Conservation (phyloP, 176 grass and related monocot species). For the Lolium multiflorum region DNA sequence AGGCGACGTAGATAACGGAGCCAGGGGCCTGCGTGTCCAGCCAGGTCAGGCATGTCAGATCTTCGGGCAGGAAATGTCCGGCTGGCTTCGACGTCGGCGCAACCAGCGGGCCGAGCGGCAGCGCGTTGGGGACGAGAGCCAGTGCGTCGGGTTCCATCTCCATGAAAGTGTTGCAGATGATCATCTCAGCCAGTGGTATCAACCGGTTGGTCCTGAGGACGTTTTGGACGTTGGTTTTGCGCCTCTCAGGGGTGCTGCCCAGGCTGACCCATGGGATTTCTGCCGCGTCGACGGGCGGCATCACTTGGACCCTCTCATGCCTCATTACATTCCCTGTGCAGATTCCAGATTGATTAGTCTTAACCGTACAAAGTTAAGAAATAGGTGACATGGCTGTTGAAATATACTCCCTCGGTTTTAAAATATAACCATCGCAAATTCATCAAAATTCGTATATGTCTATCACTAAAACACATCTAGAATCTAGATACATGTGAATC, state of each 20-base stretch:
- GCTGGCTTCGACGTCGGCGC: background rate
- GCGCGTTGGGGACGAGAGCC: constrained; percentile 35
- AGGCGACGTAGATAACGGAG: constrained; percentile 72
- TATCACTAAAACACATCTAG: no score
- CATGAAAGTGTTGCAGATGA: constrained; percentile 67
- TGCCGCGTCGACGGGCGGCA: constrained; percentile 45
- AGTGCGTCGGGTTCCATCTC: constrained; percentile 54
- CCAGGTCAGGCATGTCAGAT: constrained; percentile 52
- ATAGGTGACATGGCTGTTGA: no score
- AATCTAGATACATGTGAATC: no score
- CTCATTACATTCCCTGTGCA: constrained; percentile 49
- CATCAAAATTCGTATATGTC: no score
- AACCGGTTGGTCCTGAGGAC: constrained; percentile 48
- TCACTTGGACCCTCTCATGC: constrained; percentile 54
- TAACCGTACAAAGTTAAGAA: no score
- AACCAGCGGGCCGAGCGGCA: constrained; percentile 56
- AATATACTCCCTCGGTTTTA: no score
- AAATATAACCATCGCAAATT: no score
- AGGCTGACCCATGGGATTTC: constrained; percentile 59
- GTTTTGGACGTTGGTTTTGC: constrained; percentile 49
- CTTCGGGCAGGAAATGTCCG: constrained; percentile 36
- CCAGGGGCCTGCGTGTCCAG: constrained; percentile 48
- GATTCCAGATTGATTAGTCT: no score
- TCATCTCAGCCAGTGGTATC: constrained; percentile 44
- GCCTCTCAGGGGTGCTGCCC: constrained; percentile 39